Conservation (phyloP, 2,329 filamentous ascomycete genomes). For the Chrysoporthe puriensis region DNA sequence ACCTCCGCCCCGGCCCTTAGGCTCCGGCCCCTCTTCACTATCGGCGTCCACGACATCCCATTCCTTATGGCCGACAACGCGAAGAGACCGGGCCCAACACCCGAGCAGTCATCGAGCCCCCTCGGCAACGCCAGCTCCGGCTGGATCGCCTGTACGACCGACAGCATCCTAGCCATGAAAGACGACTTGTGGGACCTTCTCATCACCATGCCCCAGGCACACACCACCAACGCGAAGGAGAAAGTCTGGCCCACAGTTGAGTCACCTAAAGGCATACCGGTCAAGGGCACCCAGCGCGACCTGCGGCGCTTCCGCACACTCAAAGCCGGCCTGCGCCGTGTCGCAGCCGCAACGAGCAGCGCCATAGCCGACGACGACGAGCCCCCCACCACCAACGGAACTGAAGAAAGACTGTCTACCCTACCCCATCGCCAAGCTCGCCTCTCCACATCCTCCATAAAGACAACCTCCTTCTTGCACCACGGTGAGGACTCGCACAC, state of each 20-base stretch:
- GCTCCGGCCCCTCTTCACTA: constrained; percentile 83
- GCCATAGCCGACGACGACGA: constrained; percentile 26
- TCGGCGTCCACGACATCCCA: constrained; percentile 92
- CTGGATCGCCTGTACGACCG: constrained; percentile 95
- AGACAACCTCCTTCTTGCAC: constrained; percentile 22
- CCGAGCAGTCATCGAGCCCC: constrained; percentile 28
- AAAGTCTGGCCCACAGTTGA: constrained; percentile 79
- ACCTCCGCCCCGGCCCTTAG: constrained; percentile 64
- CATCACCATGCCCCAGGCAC: constrained; percentile 74
- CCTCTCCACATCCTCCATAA: constrained; percentile 26
- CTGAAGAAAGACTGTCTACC: constrained; percentile 20
- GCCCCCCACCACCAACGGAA: constrained; percentile 9
- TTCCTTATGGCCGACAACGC: constrained; percentile 67
- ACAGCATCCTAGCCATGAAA: constrained; percentile 89
- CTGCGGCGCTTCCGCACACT: constrained; percentile 77
- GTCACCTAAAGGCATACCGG: constrained; percentile 61
- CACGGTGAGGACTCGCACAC: constrained; percentile 41
- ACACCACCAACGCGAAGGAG: constrained; percentile 60
- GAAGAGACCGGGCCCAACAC: constrained; percentile 38
- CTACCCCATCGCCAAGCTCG: constrained; percentile 19
- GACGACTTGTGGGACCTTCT: constrained; percentile 86
- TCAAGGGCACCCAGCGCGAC: constrained; percentile 91
- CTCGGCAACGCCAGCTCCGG: constrained; percentile 60
- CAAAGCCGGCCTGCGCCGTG: constrained; percentile 61
- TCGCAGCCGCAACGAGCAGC: constrained; percentile 37